A percentile compares a stretch with the other conserved stretches of the same genome.
These are phyloP conservation scores for Glycyrrhiza uralensis DNA, from an alignment of 306 rosid species.

Conservation along the genomic window DNA sequence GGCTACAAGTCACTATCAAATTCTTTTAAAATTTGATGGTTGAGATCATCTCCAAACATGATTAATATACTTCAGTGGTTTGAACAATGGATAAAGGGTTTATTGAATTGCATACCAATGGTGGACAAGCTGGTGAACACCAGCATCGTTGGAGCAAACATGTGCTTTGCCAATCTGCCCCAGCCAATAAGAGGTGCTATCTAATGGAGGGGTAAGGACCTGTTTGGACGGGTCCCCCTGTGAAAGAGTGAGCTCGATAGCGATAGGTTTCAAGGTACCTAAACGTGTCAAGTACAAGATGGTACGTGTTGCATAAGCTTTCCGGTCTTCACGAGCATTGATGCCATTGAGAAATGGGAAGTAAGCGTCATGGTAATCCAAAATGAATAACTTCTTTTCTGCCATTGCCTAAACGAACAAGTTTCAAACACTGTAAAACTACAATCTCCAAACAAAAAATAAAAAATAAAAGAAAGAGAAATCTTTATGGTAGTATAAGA, in stretches of 20 bases:
- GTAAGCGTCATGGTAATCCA: constrained; percentile 38
- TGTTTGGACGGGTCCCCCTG: constrained; percentile 20
- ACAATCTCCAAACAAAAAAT: neutral
- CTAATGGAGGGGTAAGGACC: constrained; percentile 38
- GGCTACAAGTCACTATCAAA: neutral
- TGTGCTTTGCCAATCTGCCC: constrained; percentile 44
- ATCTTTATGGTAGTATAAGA: neutral
- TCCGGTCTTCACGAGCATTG: constrained; percentile 27
- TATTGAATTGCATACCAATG: constrained; percentile 28
- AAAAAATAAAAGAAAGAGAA: neutral
- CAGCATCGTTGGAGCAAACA: constrained; percentile 37
- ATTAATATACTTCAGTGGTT: too few relatives aligned
- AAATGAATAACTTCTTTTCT: constrained; percentile 31
- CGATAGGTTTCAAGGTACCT: constrained; percentile 39
- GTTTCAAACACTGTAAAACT: neutral
- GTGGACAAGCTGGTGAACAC: constrained; percentile 42
- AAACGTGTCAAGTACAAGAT: constrained; percentile 19
- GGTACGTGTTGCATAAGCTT: constrained; percentile 41
- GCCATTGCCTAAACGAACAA: constrained; percentile 29
- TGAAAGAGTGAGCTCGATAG: constrained; percentile 35
- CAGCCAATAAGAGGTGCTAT: constrained; percentile 39
- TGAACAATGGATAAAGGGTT: neutral
- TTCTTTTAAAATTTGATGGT: neutral
- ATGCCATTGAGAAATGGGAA: constrained; percentile 38
- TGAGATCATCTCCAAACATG: too few relatives aligned